Evolutionary conservation across 2,329 filamentous ascomycete genomes (phyloP).

Genomic region (Endothia cerciana): DNA sequence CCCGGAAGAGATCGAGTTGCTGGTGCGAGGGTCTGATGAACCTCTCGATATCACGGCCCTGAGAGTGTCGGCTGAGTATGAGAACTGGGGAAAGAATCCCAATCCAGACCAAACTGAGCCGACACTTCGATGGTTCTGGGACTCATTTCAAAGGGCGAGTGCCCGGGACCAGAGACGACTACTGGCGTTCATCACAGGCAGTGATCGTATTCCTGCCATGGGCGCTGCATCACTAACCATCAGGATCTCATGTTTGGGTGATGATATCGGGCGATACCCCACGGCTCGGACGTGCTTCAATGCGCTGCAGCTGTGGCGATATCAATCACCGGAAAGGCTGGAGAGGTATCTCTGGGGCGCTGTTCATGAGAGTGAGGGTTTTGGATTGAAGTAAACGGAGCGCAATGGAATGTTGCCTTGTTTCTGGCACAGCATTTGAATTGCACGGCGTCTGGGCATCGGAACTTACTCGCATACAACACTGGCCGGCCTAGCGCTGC

Average conservation of each 20-base stretch:
- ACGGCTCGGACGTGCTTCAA: conserved; percentile 93
- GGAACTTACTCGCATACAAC: conserved; percentile 5
- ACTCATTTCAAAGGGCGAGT: conserved; percentile 69
- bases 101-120: conserved; percentile 64
- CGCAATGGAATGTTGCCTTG: not conserved
- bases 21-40: conserved; percentile 85
- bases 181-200: conserved; percentile 85
- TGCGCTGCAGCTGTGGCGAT: conserved; percentile 76
- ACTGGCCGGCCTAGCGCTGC: not conserved
- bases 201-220: conserved; percentile 87
- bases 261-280: conserved; percentile 75
- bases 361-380: conserved; percentile 88
- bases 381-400: conserved; percentile 73
- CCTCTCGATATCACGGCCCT: conserved; percentile 77
- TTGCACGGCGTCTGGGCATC: conserved; percentile 12
- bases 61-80: conserved; percentile 77
- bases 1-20: conserved; percentile 87
- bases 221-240: conserved; percentile 81
- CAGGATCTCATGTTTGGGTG: conserved; percentile 74
- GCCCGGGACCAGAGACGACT: conserved; percentile 75
- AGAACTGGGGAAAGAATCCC: conserved; percentile 67
- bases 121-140: conserved; percentile 86
- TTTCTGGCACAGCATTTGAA: conserved; percentile 10
- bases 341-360: conserved; percentile 80
- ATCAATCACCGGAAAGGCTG: conserved; percentile 66